Percentiles rank a stretch among this genome's conserved stretches.
phyloP scores from a whole-genome alignment of 78 protist genomes.

The Isochrysis galbana region DNA sequence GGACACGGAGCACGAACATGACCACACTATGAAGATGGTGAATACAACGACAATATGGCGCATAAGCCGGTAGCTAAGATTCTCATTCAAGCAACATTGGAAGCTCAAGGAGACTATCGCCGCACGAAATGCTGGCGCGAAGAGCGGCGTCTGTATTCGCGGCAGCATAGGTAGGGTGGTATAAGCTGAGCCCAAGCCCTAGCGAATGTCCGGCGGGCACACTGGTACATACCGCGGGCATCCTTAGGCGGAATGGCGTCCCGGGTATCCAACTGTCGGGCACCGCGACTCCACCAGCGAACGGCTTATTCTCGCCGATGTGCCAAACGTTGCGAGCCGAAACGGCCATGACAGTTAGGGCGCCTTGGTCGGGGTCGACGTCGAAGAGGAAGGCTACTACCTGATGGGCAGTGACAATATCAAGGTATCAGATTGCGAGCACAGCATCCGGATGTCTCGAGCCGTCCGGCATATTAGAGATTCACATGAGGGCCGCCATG shows the following conservation, averaged over 20 bases:
- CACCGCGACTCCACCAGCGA: not conserved
- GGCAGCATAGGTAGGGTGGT: not conserved
- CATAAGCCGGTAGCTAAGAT: too few relatives aligned
- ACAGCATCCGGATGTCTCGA: too few relatives aligned
- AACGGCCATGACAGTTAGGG: not conserved
- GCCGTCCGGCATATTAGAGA: too few relatives aligned
- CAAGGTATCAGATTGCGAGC: too few relatives aligned
- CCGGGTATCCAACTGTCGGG: too few relatives aligned
- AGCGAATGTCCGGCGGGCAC: not conserved
- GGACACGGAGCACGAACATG: too few relatives aligned
- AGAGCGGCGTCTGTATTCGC: not conserved
- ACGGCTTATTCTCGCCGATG: not conserved
- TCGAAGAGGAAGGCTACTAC: not conserved
- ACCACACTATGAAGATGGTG: too few relatives aligned
- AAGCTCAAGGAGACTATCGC: not conserved
- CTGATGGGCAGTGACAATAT: too few relatives aligned
- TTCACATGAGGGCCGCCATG: too few relatives aligned
- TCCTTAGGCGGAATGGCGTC: not conserved
- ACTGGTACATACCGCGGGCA: not conserved
- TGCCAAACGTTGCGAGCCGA: not conserved
- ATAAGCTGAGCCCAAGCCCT: not conserved
- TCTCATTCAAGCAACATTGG: too few relatives aligned
- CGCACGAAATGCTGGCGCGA: not conserved
- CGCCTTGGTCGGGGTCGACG: not conserved
- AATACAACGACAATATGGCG: too few relatives aligned